phyloP scores from a whole-genome alignment of 2,329 filamentous ascomycete genomes.

The Aotearoamyces nothofagi region DNA sequence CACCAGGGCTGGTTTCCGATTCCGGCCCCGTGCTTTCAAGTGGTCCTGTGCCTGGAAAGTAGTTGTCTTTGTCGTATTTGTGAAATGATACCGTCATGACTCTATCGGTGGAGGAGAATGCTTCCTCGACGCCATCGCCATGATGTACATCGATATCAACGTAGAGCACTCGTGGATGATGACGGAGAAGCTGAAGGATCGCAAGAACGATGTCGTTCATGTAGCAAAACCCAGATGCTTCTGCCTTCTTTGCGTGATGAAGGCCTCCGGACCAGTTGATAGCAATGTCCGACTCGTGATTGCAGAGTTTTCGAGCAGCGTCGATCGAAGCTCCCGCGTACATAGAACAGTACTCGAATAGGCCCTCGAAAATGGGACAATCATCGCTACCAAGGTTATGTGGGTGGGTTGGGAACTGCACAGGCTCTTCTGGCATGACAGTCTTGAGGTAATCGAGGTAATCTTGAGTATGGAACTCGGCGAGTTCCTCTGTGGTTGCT shows the following conservation, averaged over 20 bases:
- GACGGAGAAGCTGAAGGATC: constrained; percentile 73
- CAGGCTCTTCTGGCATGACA: constrained; percentile 49
- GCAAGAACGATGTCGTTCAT: constrained; percentile 97
- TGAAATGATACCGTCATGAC: constrained; percentile 93
- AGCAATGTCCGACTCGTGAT: constrained; percentile 81
- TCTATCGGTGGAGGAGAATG: constrained; percentile 77
- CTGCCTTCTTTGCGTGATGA: constrained; percentile 88
- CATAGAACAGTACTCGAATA: constrained; percentile 89
- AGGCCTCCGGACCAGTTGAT: constrained; percentile 96
- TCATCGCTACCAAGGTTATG: constrained; percentile 87
- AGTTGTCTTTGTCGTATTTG: constrained; percentile 73
- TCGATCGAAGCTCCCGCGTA: constrained; percentile 85
- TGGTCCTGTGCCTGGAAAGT: constrained; percentile 85
- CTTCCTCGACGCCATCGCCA: constrained; percentile 81
- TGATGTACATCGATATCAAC: constrained; percentile 92
- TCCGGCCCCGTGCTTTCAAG: constrained; percentile 74
- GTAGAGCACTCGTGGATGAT: constrained; percentile 76
- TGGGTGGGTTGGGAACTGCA: constrained; percentile 42
- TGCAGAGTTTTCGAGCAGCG: constrained; percentile 76
- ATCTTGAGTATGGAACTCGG: constrained; percentile 72
- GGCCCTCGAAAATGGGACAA: constrained; percentile 89
- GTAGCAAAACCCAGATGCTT: constrained; percentile 95
- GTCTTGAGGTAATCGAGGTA: constrained; percentile 81
- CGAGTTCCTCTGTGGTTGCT: constrained; percentile 78
- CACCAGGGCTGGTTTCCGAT: constrained; percentile 71